phyloP scores from a whole-genome alignment of 2,329 filamentous ascomycete species.

The Botryotinia globosa region DNA sequence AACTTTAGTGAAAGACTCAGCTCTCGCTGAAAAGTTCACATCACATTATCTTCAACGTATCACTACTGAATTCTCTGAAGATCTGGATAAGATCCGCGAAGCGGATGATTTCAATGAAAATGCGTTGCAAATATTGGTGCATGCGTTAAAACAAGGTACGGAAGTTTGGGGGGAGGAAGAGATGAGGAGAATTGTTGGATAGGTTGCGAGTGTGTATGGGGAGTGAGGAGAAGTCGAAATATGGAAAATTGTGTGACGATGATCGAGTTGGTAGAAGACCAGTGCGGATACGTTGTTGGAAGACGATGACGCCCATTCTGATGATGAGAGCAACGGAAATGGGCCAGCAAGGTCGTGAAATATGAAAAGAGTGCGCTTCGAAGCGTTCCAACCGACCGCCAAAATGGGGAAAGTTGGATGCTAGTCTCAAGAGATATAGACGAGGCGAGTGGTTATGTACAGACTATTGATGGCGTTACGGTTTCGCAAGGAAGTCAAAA shows the following conservation, averaged over 20 bases:
- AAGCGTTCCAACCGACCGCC: not conserved
- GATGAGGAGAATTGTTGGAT: conserved; percentile 39
- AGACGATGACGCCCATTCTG: not conserved
- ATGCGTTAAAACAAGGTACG: conserved; percentile 66
- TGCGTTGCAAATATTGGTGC: conserved; percentile 62
- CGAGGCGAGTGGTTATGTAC: not conserved
- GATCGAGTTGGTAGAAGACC: not conserved
- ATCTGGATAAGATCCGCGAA: conserved; percentile 65
- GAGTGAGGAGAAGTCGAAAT: conserved; percentile 17
- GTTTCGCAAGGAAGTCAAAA: not conserved
- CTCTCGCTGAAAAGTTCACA: conserved; percentile 54
- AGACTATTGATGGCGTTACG: conserved; percentile 4
- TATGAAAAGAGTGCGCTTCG: not conserved
- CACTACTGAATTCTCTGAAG: conserved; percentile 69
- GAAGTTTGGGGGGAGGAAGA: conserved; percentile 57
- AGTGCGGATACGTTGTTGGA: not conserved
- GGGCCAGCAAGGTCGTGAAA: not conserved
- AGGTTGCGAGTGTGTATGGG: not conserved
- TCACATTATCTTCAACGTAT: conserved; percentile 62
- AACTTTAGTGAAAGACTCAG: conserved; percentile 27
- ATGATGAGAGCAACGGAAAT: not conserved
- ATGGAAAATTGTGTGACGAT: not conserved
- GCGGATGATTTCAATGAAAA: conserved; percentile 70
- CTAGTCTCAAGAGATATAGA: not conserved
- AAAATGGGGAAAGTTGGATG: not conserved